These are phyloP conservation scores for Hypoxylon fuscum DNA, from an alignment of 495 filamentous ascomycete genomes.

Conservation along the genomic window DNA sequence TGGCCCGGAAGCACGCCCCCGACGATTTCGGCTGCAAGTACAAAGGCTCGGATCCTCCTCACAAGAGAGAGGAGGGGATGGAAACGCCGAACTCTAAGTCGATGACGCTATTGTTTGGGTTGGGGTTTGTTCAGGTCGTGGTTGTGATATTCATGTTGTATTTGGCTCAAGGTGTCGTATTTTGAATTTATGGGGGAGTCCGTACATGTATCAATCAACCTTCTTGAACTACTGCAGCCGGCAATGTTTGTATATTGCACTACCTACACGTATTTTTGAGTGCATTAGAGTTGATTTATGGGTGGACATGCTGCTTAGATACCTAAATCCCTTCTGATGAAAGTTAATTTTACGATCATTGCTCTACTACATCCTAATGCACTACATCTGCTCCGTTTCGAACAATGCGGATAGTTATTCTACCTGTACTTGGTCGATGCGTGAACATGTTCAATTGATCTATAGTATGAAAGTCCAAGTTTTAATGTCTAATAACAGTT, in stretches of 20 bases:
- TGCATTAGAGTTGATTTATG: too few relatives aligned
- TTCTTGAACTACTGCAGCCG: neutral
- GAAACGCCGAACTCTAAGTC: slow-evolving; percentile 15
- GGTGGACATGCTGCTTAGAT: too few relatives aligned
- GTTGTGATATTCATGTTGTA: slow-evolving; percentile 27
- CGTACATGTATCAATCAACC: slow-evolving; percentile 9
- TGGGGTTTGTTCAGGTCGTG: slow-evolving; percentile 29
- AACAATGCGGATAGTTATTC: too few relatives aligned
- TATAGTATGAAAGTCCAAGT: too few relatives aligned
- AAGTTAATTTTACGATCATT: too few relatives aligned
- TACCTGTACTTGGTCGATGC: too few relatives aligned
- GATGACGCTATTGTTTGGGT: slow-evolving; percentile 33
- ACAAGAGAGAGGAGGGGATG: neutral
- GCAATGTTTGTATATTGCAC: neutral
- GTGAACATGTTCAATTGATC: too few relatives aligned
- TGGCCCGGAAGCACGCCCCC: slow-evolving; percentile 45
- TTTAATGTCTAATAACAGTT: too few relatives aligned
- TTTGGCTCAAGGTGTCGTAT: slow-evolving; percentile 15
- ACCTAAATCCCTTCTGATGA: too few relatives aligned
- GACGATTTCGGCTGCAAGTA: slow-evolving; percentile 36
- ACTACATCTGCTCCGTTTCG: too few relatives aligned
- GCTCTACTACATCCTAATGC: too few relatives aligned
- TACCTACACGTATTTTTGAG: too few relatives aligned
- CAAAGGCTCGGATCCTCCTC: neutral
- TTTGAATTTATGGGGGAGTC: slow-evolving; percentile 29